Evolutionary conservation across 148 eudicot genomes (phyloP), one percentile per base, ranked within the genome.

Genomic region (Fallopia convolvulus): DNA sequence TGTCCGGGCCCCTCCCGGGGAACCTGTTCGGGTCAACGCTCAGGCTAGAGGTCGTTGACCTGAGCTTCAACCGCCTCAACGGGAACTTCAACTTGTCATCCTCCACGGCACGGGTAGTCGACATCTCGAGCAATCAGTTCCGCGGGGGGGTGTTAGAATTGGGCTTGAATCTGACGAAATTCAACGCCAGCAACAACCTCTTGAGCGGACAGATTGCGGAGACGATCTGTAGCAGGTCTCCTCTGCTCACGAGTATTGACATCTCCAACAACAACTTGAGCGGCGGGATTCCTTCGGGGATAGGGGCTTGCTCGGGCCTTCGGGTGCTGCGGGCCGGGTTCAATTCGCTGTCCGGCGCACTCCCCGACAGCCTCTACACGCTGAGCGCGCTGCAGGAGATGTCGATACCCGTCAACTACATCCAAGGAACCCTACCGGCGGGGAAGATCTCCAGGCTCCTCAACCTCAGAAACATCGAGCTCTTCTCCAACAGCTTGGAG

Each of bases 1-100:
- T 93, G 58, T 83, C 86, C 32, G 91, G 97, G 53, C 66, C 88
- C 11, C 83, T 93, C 48, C 94, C 98, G 2, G 76, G 73, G 47
- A 78, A 85, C 26, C 68, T 93, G 56, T 93, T 93, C 76, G 26
- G 76, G 13, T 80, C 90, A 61, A 77, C 86, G 81, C 83, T 70
- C 81, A 75, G 33, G 2, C 83, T 90, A 15, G 76, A 79, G 78
- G 82, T 80, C 79, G 72, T 93, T 75, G 97, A 93, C 79, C 78
- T 93, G 77, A 91, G 94, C 82, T 81, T 80, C 32, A 93, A 93
- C 23, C 85, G 78, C 14, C 77, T 93, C 6, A 70, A 65, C 33
- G 97, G 92, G 10, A 71, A 74, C 49, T 41, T 93, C 1, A 71
- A 74, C 49, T 41, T 93, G 0, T 68, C 83, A 0, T 74, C 80